These are phyloP conservation scores for Boletus bicolor DNA, from an alignment of 768 basidiomycete species.

Conservation along the genomic window DNA sequence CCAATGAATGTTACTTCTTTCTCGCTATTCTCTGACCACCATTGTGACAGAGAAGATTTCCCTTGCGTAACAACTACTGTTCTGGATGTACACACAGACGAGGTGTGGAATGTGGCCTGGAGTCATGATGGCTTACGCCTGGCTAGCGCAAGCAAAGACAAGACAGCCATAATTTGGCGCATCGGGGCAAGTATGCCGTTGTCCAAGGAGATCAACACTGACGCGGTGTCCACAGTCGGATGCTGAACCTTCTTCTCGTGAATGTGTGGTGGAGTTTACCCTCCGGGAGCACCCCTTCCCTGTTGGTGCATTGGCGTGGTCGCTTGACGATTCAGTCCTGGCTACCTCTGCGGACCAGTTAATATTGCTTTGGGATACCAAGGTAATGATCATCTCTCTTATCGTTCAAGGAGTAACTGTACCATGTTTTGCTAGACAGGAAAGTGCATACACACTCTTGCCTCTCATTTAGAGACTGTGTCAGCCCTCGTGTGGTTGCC, in stretches of 20 bases:
- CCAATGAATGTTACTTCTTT: constrained; percentile 54
- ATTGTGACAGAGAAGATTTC: constrained; percentile 77
- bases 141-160: constrained; percentile 87
- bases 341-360: constrained; percentile 78
- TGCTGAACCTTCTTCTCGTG: constrained; percentile 48
- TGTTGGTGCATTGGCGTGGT: constrained; percentile 89
- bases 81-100: constrained; percentile 81
- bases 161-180: constrained; percentile 85
- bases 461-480: constrained; percentile 77
- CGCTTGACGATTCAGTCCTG: constrained; percentile 79
- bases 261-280: constrained; percentile 56
- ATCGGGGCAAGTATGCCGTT: constrained; percentile 59
- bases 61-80: constrained; percentile 84
- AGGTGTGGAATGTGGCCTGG: constrained; percentile 97
- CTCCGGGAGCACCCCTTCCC: constrained; percentile 76
- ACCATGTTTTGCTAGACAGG: constrained; percentile 56
- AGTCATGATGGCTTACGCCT: constrained; percentile 83
- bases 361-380: constrained; percentile 88
- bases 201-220: constrained; percentile 1
- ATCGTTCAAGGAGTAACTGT: not conserved
- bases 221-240: constrained; percentile 37
- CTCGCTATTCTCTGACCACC: constrained; percentile 86
- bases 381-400: constrained; percentile 46
- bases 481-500: constrained; percentile 86
- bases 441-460: constrained; percentile 59